phyloP scores from a whole-genome alignment of 768 basidiomycete species.

The Lactarius akahatsu region DNA sequence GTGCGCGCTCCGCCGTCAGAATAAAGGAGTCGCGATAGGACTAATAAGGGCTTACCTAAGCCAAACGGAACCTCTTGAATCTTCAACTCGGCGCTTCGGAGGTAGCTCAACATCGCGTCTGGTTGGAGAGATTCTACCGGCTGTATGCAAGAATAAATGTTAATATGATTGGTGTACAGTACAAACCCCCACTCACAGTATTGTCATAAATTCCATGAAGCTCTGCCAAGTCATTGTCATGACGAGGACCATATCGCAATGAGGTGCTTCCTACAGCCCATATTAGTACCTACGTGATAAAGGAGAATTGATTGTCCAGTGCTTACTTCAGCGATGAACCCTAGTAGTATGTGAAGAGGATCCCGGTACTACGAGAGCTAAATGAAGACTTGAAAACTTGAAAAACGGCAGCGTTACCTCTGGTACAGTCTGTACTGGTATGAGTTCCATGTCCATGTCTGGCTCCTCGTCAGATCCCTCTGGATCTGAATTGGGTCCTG shows the following conservation, averaged over 20 bases:
- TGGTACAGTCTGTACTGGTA: neutral
- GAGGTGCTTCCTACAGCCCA: neutral
- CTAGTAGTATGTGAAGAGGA: neutral
- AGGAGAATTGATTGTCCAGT: neutral
- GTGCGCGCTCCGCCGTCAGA: neutral
- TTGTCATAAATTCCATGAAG: neutral
- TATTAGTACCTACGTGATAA: neutral
- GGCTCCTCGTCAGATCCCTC: neutral
- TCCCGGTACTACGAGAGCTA: neutral
- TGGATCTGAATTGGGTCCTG: neutral
- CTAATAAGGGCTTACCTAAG: neutral
- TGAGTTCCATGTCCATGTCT: neutral
- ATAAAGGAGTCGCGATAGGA: neutral
- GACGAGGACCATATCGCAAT: neutral
- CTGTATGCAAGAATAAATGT: neutral
- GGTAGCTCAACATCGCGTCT: neutral
- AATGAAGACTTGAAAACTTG: neutral
- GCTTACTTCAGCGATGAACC: constrained; percentile 1
- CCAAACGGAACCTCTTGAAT: neutral
- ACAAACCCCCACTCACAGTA: neutral
- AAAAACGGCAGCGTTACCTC: neutral
- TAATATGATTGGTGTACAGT: neutral
- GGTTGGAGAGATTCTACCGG: neutral
- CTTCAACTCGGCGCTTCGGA: neutral
- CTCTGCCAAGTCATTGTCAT: neutral